phyloP scores from a whole-genome alignment of 2,329 filamentous ascomycete species.

The Cladosporium oxysporum region DNA sequence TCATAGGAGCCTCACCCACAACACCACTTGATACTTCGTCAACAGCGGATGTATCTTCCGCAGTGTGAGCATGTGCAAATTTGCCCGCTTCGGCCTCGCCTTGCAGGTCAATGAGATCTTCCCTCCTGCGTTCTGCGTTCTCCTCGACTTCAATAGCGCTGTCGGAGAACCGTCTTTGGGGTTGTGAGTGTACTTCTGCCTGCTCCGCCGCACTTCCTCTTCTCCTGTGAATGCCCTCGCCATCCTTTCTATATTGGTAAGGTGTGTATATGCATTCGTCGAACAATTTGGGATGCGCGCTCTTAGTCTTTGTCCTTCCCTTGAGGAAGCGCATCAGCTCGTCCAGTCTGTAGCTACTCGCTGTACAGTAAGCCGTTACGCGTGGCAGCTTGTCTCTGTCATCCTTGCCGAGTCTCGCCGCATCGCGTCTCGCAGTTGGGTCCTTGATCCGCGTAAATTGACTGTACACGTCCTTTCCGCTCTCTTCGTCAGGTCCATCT shows the following conservation, averaged over 20 bases:
- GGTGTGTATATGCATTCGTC: constrained; percentile 98
- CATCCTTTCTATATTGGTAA: constrained; percentile 69
- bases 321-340: constrained; percentile 89
- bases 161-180: constrained; percentile 69
- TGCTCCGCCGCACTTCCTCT: constrained; percentile 27
- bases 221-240: constrained; percentile 30
- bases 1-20: constrained; percentile 36
- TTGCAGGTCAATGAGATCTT: constrained; percentile 40
- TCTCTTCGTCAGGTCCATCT: constrained; percentile 80
- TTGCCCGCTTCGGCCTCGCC: constrained; percentile 8
- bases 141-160: constrained; percentile 70
- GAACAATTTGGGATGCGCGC: constrained; percentile 85
- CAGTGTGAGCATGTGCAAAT: constrained; percentile 1
- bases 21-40: constrained; percentile 3
- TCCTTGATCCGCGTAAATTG: constrained; percentile 98
- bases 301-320: constrained; percentile 72
- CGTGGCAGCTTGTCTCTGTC: constrained; percentile 83
- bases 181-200: constrained; percentile 39
- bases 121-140: constrained; percentile 37
- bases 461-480: constrained; percentile 91
- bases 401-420: constrained; percentile 87
- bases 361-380: constrained; percentile 95
- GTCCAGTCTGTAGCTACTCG: constrained; percentile 87
- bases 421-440: constrained; percentile 86
- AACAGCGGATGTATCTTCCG: constrained; percentile 14